Evolutionary conservation across 352 stramenopile species (phyloP).

Genomic region (Globisporangium lucens): DNA sequence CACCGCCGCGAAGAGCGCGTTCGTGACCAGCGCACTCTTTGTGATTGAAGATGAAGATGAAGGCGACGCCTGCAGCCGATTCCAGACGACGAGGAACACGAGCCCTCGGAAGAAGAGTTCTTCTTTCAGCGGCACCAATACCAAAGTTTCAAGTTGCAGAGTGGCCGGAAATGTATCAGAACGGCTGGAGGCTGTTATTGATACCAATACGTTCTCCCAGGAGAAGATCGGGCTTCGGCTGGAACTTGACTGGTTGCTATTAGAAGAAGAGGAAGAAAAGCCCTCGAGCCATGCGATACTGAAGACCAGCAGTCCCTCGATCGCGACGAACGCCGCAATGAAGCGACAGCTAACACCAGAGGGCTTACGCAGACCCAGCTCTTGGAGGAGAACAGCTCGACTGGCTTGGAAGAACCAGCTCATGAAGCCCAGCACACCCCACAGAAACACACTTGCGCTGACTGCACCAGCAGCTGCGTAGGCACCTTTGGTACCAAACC

Average conservation of each 20-base stretch:
- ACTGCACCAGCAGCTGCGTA: neutral
- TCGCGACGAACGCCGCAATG: neutral
- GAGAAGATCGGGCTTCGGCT: slow-evolving; percentile 17
- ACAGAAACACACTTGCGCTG: slow-evolving; percentile 24
- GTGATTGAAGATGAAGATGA: neutral
- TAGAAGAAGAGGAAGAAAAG: neutral
- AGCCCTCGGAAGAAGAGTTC: slow-evolving; percentile 66
- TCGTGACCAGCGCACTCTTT: slow-evolving; percentile 29
- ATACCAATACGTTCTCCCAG: slow-evolving; percentile 18
- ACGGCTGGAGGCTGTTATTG: neutral
- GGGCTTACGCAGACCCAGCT: neutral
- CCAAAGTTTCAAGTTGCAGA: slow-evolving; percentile 24
- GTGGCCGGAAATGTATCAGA: neutral
- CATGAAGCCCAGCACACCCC: slow-evolving; percentile 26
- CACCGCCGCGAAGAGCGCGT: slow-evolving; percentile 42
- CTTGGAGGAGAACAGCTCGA: neutral
- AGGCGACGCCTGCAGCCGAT: slow-evolving; percentile 27
- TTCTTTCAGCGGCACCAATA: slow-evolving; percentile 47
- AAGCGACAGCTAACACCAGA: neutral
- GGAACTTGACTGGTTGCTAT: neutral
- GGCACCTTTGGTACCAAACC: neutral
- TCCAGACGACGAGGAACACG: slow-evolving; percentile 43
- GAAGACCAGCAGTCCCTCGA: neutral
- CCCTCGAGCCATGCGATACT: slow-evolving; percentile 5
- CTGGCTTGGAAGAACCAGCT: slow-evolving; percentile 34